Evolutionary conservation across 169 alveolate species (phyloP), one percentile per base, ranked within the genome.

Genomic region (Eimeria maxima): DNA sequence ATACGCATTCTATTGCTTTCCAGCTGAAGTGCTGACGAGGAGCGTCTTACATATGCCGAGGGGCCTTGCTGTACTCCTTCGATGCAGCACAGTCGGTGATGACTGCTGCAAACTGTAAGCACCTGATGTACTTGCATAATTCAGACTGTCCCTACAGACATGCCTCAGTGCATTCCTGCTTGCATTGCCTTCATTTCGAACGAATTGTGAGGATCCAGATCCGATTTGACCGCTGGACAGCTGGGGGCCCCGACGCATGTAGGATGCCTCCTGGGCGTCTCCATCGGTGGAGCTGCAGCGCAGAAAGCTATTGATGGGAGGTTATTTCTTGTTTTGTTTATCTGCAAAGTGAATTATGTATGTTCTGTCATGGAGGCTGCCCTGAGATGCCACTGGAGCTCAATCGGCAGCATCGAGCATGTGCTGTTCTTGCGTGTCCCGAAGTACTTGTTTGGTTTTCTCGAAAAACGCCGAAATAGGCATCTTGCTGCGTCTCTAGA

Each of bases 191-290:
- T 44, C 16, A 44, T 76, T 47, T 76, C 87, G n/a, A 47, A 4
- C 24, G 2, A 24, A 44, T 44, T n/a, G 6, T 4, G 18, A 16
- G 87, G 60, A 45, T 18, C 65, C 87, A 5, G 33, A 60, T 44
- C 16, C 65, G 38, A 16, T 55, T 55, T 81, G 90, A 81, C 90
- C 90, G 90, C 90, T 81, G 90, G 90, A 81, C 90, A 81, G 88
- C 87, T 42, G 60, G 65, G 50, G 87, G 65, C 87, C 87, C 87
- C 65, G 45, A 10, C 87, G 24, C 13, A 10, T 1, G 50, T 45
- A 55, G 22, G 71, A 44, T 81, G 73, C 69, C 14, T 8, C 11
- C 13, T 81, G 73, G 73, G 90, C 65, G 90, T 22, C 74, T 47
- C 90, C 90, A 22, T 7, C 1, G 73, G 29, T 50, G 29, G 73